Base-by-base conservation (phyloP, 306 rosid genomes). In the Aeschynomene evenia region DNA sequence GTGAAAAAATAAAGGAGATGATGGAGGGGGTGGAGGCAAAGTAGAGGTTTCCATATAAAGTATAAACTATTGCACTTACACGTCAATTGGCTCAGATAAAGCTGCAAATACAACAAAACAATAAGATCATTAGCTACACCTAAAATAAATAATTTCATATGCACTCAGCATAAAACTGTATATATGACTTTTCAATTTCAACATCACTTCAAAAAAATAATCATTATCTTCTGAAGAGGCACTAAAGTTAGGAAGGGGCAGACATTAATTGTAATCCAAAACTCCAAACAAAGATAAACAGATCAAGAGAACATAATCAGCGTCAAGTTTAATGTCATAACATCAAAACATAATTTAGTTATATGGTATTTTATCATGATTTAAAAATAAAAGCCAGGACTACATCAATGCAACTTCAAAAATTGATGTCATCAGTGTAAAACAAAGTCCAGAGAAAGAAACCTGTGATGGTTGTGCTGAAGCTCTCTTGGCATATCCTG, bases 401-500 rank as follows among this genome's bases (percentile, higher is more conserved):
- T 19, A 3, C 23, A 43, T 39, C 16, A 7, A 16, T 15, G 40
- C 58, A 28, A 6, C 22, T 20, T 20, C 13, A 23, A 40, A 58
- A 75, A 43, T 52, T n/a, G 16, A 63, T 55, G 43, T 14, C 46
- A 63, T 19, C 31, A 21, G 55, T 37, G 43, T 31, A 39, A 54
- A 34, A 45, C 67, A 42, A 13, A 13, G 48, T 42, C 71, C 24
- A 54, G 12, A 15, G 39, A 40, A 70, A 63, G 63, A 67, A 42
- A 91, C 95, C 92, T 22, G 87, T 89, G 76, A 92, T 58, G 53
- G 87, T 75, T 14, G 90, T 92, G 81, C 98, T 87, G 66, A 87
- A 92, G 75, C 83, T 84, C 84, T 87, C 98, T 74, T 85, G 90
- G 84, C 98, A 92, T 56, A 92, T 89, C 76, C 89, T 29, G 75